Conservation (phyloP, 768 basidiomycete species). For the Cyclocybe cylindracea region DNA sequence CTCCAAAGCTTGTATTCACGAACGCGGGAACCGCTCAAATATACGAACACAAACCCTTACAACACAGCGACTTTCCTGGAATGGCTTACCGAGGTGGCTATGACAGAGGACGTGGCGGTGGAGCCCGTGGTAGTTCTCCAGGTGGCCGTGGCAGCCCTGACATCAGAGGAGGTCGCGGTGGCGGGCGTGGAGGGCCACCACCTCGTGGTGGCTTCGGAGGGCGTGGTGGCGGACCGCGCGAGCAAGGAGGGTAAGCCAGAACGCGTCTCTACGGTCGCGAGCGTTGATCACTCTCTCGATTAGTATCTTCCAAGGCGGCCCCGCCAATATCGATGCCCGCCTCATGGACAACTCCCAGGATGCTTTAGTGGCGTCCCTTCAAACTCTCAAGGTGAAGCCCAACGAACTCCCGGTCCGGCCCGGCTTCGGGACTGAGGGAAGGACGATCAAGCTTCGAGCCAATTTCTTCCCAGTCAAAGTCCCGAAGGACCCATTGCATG, state of each 20-base stretch:
- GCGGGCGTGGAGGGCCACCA: slow-evolving; percentile 27
- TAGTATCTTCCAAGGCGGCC: slow-evolving; percentile 41
- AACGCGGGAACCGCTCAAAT: too few relatives aligned
- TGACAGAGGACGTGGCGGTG: slow-evolving; percentile 40
- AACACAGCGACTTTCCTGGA: not conserved
- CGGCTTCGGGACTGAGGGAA: slow-evolving; percentile 55
- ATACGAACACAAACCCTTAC: too few relatives aligned
- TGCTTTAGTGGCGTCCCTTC: slow-evolving; percentile 39
- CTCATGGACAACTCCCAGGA: slow-evolving; percentile 42
- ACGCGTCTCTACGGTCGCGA: not conserved
- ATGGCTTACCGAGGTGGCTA: slow-evolving; percentile 32
- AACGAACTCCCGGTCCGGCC: slow-evolving; percentile 58
- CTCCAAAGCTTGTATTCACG: not conserved
- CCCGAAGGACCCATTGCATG: slow-evolving; percentile 50
- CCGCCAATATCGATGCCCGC: slow-evolving; percentile 43
- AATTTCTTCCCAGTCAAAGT: slow-evolving; percentile 69
- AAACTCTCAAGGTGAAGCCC: slow-evolving; percentile 27
- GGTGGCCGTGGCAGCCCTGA: slow-evolving; percentile 31
- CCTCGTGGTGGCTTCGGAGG: slow-evolving; percentile 27
- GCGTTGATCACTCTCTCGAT: slow-evolving; percentile 2
- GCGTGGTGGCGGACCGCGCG: slow-evolving; percentile 34
- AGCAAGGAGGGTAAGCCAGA: slow-evolving; percentile 35
- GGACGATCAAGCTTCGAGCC: slow-evolving; percentile 51
- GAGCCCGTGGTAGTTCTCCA: slow-evolving; percentile 18
- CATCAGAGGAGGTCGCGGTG: slow-evolving; percentile 3